Percentiles rank a stretch among this genome's conserved stretches.
phyloP scores from a whole-genome alignment of 2,329 filamentous ascomycete species.

The Penicillium sp. region DNA sequence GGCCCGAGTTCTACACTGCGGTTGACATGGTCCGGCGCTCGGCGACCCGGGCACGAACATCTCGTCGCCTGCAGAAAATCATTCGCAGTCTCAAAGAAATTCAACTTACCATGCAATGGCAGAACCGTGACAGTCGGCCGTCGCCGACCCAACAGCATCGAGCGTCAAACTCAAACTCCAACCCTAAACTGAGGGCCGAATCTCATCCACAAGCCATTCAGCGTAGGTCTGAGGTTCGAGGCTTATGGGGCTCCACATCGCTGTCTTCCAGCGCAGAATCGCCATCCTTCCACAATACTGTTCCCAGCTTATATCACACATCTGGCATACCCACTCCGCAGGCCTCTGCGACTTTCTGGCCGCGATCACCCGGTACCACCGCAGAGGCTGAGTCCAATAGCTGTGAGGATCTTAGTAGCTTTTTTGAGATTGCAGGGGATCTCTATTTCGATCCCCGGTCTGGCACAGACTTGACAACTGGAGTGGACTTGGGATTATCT shows the following conservation, averaged over 20 bases:
- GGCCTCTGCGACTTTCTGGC: conserved; percentile 16
- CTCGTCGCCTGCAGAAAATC: conserved; percentile 58
- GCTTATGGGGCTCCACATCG: conserved; percentile 1
- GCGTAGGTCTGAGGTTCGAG: not conserved
- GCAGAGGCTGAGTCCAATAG: conserved; percentile 18
- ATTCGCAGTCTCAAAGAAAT: conserved; percentile 58
- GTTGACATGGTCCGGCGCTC: conserved; percentile 59
- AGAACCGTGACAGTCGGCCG: conserved; percentile 3
- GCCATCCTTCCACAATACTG: conserved; percentile 1
- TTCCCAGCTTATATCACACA: conserved; percentile 8
- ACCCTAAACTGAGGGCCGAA: not conserved
- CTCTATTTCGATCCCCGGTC: conserved; percentile 30
- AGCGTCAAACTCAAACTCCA: not conserved
- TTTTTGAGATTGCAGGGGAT: conserved; percentile 60
- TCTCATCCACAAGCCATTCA: not conserved
- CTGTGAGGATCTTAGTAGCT: conserved; percentile 55
- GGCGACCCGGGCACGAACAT: conserved; percentile 55
- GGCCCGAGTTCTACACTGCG: conserved; percentile 52
- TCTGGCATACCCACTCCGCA: conserved; percentile 16
- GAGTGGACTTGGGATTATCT: conserved; percentile 9
- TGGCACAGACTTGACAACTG: conserved; percentile 8
- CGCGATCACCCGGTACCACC: conserved; percentile 15
- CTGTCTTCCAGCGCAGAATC: conserved; percentile 4
- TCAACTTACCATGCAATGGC: conserved; percentile 48
- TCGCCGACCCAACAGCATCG: not conserved